Evolutionary conservation across 2,329 filamentous ascomycete species (phyloP), one percentile per base, ranked within the genome.

Genomic region (Phoma herbarum): DNA sequence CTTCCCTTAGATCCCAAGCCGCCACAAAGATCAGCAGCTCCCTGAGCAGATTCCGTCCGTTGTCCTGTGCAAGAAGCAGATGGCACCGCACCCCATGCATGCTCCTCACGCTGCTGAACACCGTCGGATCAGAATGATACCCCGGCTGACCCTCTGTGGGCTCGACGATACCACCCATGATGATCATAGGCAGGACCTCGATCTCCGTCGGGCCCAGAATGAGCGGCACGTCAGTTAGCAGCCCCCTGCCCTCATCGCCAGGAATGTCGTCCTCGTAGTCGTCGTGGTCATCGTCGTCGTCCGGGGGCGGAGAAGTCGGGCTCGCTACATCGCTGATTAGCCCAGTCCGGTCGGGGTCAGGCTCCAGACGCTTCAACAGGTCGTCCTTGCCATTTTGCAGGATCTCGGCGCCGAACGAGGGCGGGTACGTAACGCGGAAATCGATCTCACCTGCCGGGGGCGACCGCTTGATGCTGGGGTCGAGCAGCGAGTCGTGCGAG

Each of bases 21-120:
- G 94, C 94, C 62, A 97, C 96, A 75, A 97, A 97, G 58, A 98
- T 96, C 42, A 98, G 83, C 70, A 98, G 86, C 76, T 98, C 94
- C 55, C 94, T 85, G 1, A 98, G 82, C 4, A 98, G 82, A 72
- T 96, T 97, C 66, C 93, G 89, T 3, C 94, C 94, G 62, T 92
- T 96, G 71, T 97, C 93, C 60, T 96, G 87, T 0, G 93, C 93
- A 41, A 98, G 82, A 48, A 98, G 86, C 72, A 97, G 90, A 72
- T 96, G 91, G 70, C 93, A 97, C 22, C 94, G 84, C 1, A 94
- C 92, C 61, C 93, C 92, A 76, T 97, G 93, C 78, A 97, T 88
- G 72, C 94, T 96, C 72, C 92, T 80, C 3, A 84, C 79, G 10
- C 83, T 84, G 61, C 82, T 83, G 39, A 82, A 81, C 50, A 86